These are phyloP conservation scores for Suhomyces faveliae DNA, from an alignment of 805 yeast genomes.

Conservation along the genomic window DNA sequence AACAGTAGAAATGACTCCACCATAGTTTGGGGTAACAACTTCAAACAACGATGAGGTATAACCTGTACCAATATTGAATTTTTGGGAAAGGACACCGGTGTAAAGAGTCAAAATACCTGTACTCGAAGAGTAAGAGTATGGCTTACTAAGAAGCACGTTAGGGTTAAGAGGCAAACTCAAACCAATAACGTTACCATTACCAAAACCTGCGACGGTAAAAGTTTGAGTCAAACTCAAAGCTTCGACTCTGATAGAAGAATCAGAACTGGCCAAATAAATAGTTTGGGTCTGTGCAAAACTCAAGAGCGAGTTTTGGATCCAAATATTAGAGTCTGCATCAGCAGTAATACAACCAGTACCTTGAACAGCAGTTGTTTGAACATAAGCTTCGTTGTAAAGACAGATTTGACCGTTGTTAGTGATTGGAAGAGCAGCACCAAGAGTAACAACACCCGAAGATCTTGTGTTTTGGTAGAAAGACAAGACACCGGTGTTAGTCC, in stretches of 20 bases:
- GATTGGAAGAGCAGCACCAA: conserved; percentile 12
- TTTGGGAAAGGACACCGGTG: conserved; percentile 7
- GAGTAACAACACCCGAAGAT: conserved; percentile 19
- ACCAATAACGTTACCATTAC: conserved; percentile 28
- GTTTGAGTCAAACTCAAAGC: conserved; percentile 19
- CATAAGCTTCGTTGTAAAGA: conserved; percentile 20
- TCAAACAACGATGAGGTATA: conserved; percentile 6
- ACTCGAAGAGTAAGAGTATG: conserved; percentile 7
- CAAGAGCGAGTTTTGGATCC: conserved; percentile 9
- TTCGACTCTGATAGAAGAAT: conserved; percentile 13
- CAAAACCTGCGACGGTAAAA: conserved; percentile 26
- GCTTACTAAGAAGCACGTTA: background rate
- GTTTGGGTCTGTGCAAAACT: conserved; percentile 10
- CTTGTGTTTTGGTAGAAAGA: conserved; percentile 22
- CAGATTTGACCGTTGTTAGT: conserved; percentile 18
- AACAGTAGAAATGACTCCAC: conserved; percentile 5
- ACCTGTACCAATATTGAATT: conserved; percentile 11
- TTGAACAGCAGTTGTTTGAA: conserved; percentile 20
- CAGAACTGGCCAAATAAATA: conserved; percentile 9
- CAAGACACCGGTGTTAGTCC: conserved; percentile 21
- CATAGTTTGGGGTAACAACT: conserved; percentile 5
- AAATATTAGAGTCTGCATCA: conserved; percentile 12
- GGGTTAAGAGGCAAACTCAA: conserved; percentile 13
- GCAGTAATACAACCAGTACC: conserved; percentile 31
- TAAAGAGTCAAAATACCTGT: conserved; percentile 23